A percentile compares a stretch with the other conserved stretches of the same genome.
phyloP scores from a whole-genome alignment of 2,329 filamentous ascomycete species.

The Fusarium abutilonis region DNA sequence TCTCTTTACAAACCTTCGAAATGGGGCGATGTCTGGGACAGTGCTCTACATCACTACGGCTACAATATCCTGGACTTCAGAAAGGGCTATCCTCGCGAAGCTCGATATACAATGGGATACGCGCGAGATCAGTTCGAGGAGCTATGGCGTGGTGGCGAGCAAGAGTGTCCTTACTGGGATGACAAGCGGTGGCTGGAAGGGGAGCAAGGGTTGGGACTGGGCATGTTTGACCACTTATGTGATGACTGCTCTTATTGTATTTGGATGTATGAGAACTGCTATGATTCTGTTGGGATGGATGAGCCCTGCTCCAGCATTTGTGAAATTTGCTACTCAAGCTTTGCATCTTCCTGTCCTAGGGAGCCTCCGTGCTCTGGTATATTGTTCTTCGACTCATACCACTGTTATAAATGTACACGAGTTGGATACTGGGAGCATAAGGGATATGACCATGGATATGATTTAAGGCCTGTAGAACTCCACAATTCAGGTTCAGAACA shows the following conservation, averaged over 20 bases:
- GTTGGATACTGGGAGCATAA: background rate
- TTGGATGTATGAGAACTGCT: accelerated
- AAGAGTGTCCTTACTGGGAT: conserved; percentile 4
- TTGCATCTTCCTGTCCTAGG: background rate
- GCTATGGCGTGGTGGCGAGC: background rate
- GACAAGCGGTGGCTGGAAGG: background rate
- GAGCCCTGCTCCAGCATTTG: background rate
- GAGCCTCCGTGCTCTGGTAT: too few species aligned
- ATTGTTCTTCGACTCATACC: accelerated
- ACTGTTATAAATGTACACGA: accelerated
- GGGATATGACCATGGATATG: too few species aligned
- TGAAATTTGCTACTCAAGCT: background rate
- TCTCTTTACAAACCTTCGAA: accelerated
- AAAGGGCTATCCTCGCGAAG: accelerated
- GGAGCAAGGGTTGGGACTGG: background rate
- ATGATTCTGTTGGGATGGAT: too few species aligned
- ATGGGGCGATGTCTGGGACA: background rate
- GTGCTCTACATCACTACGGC: background rate
- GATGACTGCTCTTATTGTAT: accelerated
- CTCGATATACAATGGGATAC: background rate
- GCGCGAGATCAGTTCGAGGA: background rate
- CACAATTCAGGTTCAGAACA: too few species aligned
- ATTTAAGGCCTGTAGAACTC: too few species aligned
- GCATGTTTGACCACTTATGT: background rate
- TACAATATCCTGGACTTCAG: background rate